Base-by-base conservation (phyloP, 192 early-diverging fungal species). In the Coemansia sp. region DNA sequence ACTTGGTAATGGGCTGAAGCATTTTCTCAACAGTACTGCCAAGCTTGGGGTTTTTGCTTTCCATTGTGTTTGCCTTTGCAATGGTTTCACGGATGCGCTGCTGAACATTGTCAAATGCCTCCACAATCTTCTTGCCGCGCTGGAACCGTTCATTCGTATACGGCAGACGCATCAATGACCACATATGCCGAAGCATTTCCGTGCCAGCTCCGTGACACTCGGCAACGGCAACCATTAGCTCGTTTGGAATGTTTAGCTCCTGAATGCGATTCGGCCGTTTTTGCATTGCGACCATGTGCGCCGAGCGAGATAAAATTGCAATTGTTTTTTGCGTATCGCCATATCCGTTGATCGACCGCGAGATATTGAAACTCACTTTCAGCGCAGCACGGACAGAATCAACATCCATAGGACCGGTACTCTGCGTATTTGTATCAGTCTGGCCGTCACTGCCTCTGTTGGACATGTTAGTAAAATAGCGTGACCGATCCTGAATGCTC, bases 391-490 rank as follows among this genome's bases (percentile, higher is more conserved):
- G 60, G 9, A 59, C 43, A 21, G 59, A 45, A 0, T 52, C 38
- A 2, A 52, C 23, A 38, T 62, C 52, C 13, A 34, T 49, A 9
- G 24, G 52, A 1, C 25, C 44, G 14, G 15, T 8, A 12, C 44
- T 25, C 5, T 48, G 48, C 1, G 39, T 13, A 13, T 61, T 57
- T 0, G 17, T 5, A 2, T 27, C 40, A 38, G 6, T 1, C 8
- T 50, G 42, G 1, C 9, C 0, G 46, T 37, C 25, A 11, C 46
- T 21, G 2, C 33, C 43, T 4, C 69, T 79, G 43, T 86, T 61
- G 7, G 54, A 40, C 48, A 69, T 86, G 64, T 84, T 91, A 48
- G 89, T 85, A 71, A 93, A 90, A 55, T 94, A 93, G 13, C 85
- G 73, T 27, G 81, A 58, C 27, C 83, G 80, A 71, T 95, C 90